Percentiles rank a stretch among this genome's conserved stretches.
Evolutionary conservation across 331 rosid species (phyloP).

Genomic region (Rhamnella rubrinervis): DNA sequence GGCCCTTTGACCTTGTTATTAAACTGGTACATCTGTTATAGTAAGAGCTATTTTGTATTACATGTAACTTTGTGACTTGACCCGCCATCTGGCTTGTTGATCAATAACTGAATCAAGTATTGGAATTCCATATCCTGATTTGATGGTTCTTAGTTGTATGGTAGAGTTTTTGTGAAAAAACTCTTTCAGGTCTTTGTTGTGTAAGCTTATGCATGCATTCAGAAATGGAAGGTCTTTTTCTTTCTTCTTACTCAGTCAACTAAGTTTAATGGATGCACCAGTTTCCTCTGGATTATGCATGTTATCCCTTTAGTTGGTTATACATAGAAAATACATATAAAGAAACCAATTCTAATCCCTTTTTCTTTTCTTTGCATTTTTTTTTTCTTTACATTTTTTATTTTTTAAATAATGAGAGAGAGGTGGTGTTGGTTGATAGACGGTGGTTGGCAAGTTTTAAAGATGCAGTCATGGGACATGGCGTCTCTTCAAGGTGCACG

Average conservation of each 20-base stretch:
- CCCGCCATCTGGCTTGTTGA: not conserved
- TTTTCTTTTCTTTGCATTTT: not conserved
- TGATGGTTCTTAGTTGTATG: not conserved
- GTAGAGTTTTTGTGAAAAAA: not conserved
- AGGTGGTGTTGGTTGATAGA: not conserved
- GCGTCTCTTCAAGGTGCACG: no score
- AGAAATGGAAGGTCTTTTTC: no score
- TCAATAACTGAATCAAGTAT: not conserved
- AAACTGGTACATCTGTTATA: conserved; percentile 1
- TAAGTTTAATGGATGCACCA: no score
- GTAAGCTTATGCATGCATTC: no score
- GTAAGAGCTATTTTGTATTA: not conserved
- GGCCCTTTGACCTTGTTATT: conserved; percentile 2
- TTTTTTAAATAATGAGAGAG: no score
- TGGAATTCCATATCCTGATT: not conserved
- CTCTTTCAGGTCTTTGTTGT: no score
- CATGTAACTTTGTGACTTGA: not conserved
- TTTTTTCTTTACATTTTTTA: no score
- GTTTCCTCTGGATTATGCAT: no score
- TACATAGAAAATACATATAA: not conserved
- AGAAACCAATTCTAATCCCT: not conserved
- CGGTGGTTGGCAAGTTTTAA: not conserved
- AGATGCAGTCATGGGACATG: no score
- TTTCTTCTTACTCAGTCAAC: no score
- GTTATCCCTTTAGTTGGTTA: no score